Evolutionary conservation across 371 early-diverging fungal species (phyloP), one percentile per base, ranked within the genome.

Genomic region (Catenaria anguillulae): DNA sequence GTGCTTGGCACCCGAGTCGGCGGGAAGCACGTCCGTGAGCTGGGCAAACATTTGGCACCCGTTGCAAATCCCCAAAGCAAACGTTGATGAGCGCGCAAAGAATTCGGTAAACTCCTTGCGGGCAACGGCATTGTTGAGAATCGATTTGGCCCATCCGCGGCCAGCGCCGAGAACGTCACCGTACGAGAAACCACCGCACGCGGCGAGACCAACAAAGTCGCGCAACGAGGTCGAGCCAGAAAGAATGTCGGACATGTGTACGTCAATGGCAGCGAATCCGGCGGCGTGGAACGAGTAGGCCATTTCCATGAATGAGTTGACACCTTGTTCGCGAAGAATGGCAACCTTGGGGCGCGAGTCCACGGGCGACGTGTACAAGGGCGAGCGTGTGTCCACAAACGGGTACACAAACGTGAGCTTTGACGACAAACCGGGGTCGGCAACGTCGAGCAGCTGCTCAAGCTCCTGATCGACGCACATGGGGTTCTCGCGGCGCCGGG

Each of bases 141-240:
- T 84, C 26, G 88, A 84, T 66, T 90, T 88, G 64, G 97, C 95
- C 96, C 97, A 97, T 36, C 97, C 97, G 19, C 88, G 77, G 56
- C 94, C 97, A 33, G 97, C 96, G 8, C 97, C 97, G 19, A 97
- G 73, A 0, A 95, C 96, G 73, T 97, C 97, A 69, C 97, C 97
- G 70, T 96, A 96, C 0, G 89, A 87, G 83, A 97, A 97, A 13
- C 97, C 97, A 71, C 97, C 97, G 65, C 93, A 93, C 23, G 89
- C 88, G 29, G 89, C 96, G 50, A 96, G 73, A 33, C 96, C 97
- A 55, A 79, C 76, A 71, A 93, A 93, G 46, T 73, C 81, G 60
- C 70, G 71, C 26, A 94, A 73, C 0, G 78, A 68, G 12, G 83
- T 81, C 65, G 78, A 73, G n/a, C 86, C 86, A 31, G 75, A 65